A percentile compares a stretch with the other conserved stretches of the same genome.
phyloP scores from a whole-genome alignment of 495 filamentous ascomycete species.

The Geoglossum glabrum region DNA sequence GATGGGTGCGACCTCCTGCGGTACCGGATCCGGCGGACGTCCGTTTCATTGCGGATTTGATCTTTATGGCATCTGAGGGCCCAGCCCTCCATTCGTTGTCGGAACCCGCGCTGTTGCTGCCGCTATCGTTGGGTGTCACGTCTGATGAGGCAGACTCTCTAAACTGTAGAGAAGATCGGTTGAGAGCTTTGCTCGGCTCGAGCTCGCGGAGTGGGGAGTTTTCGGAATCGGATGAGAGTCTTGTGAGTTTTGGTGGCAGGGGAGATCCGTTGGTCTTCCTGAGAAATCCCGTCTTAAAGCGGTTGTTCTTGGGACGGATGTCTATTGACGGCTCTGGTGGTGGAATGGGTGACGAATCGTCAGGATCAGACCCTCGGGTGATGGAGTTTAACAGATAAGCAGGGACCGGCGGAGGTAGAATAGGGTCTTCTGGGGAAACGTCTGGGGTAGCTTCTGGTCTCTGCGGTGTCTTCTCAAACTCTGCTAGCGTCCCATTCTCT shows the following conservation, averaged over 20 bases:
- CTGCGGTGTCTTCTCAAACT: slow-evolving; percentile 75
- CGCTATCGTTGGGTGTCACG: slow-evolving; percentile 27
- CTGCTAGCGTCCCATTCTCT: slow-evolving; percentile 58
- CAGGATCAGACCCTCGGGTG: background rate
- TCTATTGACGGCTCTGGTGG: slow-evolving; percentile 30
- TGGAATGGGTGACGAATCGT: slow-evolving; percentile 32
- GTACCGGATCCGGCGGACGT: slow-evolving; percentile 21
- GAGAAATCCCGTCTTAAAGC: slow-evolving; percentile 83
- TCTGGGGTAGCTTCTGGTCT: slow-evolving; percentile 33
- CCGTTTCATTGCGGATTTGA: slow-evolving; percentile 43
- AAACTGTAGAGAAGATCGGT: slow-evolving; percentile 29
- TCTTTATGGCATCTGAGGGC: slow-evolving; percentile 36
- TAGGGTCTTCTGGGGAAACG: slow-evolving; percentile 15
- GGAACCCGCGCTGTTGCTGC: slow-evolving; percentile 18
- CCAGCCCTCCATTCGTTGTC: slow-evolving; percentile 23
- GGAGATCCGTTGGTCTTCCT: slow-evolving; percentile 51
- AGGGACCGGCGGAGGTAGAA: background rate
- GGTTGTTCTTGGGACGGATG: slow-evolving; percentile 39
- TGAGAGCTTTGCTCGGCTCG: slow-evolving; percentile 35
- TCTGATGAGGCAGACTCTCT: slow-evolving; percentile 28
- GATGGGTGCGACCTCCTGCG: slow-evolving; percentile 19
- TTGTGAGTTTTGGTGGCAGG: slow-evolving; percentile 18
- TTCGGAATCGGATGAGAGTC: slow-evolving; percentile 35
- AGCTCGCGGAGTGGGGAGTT: slow-evolving; percentile 47
- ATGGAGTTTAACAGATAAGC: background rate